These are phyloP conservation scores for Niveomyces coronatus DNA, from an alignment of 2,329 filamentous ascomycete species.

Conservation along the genomic window DNA sequence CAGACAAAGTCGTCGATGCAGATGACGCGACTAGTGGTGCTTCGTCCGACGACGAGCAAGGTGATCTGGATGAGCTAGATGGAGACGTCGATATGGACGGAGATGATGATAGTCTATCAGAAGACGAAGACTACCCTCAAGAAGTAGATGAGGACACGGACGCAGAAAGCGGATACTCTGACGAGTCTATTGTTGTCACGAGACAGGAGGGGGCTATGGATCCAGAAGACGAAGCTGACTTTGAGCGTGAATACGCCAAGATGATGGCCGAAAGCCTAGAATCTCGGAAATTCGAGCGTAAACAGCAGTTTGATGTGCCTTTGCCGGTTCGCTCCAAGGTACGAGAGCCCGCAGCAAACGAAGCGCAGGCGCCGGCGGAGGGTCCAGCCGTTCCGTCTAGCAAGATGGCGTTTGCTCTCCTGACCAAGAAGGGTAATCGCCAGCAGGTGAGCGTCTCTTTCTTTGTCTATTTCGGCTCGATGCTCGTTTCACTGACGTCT, in stretches of 20 bases:
- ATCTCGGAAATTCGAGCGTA: constrained; percentile 90
- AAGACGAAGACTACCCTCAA: constrained; percentile 50
- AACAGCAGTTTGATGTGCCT: constrained; percentile 90
- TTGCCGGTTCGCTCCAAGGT: constrained; percentile 72
- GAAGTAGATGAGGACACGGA: constrained; percentile 38
- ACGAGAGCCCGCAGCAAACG: constrained; percentile 32
- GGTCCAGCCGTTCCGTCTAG: constrained; percentile 14
- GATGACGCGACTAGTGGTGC: constrained; percentile 63
- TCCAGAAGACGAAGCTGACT: constrained; percentile 90
- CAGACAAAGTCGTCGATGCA: constrained; percentile 57
- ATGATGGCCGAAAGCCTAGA: constrained; percentile 98
- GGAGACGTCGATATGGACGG: constrained; percentile 48
- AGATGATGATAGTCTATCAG: constrained; percentile 47
- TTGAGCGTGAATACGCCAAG: constrained; percentile 94
- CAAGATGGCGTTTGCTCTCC: constrained; percentile 93
- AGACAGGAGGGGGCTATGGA: constrained; percentile 84
- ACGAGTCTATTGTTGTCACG: constrained; percentile 87
- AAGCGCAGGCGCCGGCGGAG: constrained; percentile 7
- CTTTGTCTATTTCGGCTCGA: neutral
- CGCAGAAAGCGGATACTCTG: constrained; percentile 51
- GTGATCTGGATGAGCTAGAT: constrained; percentile 55
- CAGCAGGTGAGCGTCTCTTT: constrained; percentile 56
- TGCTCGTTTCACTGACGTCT: neutral
- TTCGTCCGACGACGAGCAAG: constrained; percentile 68
- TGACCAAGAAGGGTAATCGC: constrained; percentile 92